phyloP scores from a whole-genome alignment of 306 rosid species.

The Acacia acuminata region DNA sequence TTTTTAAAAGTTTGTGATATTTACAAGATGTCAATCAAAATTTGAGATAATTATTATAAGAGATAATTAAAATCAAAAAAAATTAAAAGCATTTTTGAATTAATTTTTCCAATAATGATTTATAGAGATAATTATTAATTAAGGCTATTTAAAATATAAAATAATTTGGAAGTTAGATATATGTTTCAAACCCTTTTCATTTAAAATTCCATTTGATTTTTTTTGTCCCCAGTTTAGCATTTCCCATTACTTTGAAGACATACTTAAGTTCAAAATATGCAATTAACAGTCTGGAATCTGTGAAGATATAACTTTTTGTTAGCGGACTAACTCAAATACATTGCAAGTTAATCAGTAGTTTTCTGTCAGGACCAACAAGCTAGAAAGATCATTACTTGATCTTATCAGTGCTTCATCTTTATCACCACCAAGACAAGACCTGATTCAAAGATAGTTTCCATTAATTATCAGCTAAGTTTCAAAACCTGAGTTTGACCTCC shows the following conservation, averaged over 20 bases:
- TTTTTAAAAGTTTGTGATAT: too few relatives aligned
- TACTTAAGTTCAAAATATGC: background rate
- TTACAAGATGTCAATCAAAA: too few relatives aligned
- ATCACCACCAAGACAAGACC: background rate
- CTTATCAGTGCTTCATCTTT: background rate
- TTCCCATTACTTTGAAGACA: background rate
- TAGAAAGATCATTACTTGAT: background rate
- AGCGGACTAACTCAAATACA: background rate
- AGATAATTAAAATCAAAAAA: too few relatives aligned
- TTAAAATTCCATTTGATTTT: background rate
- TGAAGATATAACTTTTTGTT: background rate
- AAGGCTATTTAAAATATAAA: background rate
- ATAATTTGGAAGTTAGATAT: background rate
- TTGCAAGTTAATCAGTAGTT: background rate
- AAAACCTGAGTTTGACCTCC: conserved; percentile 37
- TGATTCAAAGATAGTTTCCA: conserved; percentile 30
- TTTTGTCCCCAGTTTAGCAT: background rate
- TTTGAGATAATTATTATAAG: too few relatives aligned
- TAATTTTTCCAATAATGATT: too few relatives aligned
- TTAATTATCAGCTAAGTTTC: conserved; percentile 37
- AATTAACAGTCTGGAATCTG: background rate
- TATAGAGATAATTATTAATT: too few relatives aligned
- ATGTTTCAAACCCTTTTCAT: background rate
- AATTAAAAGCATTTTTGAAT: too few relatives aligned
- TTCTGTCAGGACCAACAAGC: background rate